Percentiles rank a stretch among this genome's conserved stretches.
Conservation (phyloP, 495 filamentous ascomycete genomes). For the Xylaria acuta region DNA sequence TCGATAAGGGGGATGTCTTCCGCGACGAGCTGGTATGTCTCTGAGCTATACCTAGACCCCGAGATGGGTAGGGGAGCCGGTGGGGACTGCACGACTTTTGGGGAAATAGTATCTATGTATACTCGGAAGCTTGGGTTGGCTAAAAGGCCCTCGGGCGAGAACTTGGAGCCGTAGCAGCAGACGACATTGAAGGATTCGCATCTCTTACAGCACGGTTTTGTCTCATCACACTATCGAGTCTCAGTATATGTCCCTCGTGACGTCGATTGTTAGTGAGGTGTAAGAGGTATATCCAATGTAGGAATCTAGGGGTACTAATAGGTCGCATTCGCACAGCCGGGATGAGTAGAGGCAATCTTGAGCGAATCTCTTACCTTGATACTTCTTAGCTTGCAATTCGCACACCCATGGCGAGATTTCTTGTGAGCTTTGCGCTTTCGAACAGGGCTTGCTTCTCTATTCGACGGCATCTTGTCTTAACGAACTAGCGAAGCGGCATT, state of each 20-base stretch:
- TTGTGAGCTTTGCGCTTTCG: conserved; percentile 49
- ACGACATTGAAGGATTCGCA: conserved; percentile 49
- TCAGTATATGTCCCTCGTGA: not conserved
- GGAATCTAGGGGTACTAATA: not conserved
- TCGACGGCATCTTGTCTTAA: conserved; percentile 7
- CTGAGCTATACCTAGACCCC: conserved; percentile 2
- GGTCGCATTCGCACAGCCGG: not conserved
- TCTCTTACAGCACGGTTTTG: conserved; percentile 48
- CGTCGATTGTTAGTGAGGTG: not conserved
- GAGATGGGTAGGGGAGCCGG: conserved; percentile 28
- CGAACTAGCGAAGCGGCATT: not conserved
- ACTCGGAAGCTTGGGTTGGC: conserved; percentile 4
- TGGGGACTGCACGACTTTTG: conserved; percentile 8
- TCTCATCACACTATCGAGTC: conserved; percentile 50
- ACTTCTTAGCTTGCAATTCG: conserved; percentile 55
- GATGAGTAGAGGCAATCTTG: not conserved
- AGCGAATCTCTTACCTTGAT: conserved; percentile 46
- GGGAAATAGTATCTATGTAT: not conserved
- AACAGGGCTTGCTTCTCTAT: not conserved
- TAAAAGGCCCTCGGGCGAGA: conserved; percentile 14
- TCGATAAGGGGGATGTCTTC: conserved; percentile 38
- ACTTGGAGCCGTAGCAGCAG: conserved; percentile 47
- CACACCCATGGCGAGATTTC: conserved; percentile 52
- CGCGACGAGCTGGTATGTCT: conserved; percentile 34
- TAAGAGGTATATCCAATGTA: not conserved